Base-by-base conservation (phyloP, 2,329 filamentous ascomycete species). In the Fusarium metavorans region DNA sequence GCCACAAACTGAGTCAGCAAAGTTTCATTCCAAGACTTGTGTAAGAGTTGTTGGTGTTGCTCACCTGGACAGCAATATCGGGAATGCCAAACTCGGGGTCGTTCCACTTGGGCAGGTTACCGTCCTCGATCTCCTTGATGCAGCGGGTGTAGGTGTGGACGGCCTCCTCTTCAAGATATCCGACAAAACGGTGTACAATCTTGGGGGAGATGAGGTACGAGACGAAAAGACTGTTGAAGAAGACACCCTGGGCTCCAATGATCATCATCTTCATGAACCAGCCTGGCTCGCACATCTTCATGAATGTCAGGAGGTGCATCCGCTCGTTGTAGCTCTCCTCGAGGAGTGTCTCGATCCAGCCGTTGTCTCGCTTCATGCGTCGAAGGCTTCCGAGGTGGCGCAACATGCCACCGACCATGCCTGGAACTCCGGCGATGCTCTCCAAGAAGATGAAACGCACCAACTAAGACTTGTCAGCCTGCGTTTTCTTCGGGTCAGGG, bases 351-450 rank as follows among this genome's bases (percentile, higher is more conserved):
- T 97, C 95, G 81, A 99, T 98, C 94, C 93, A 98, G 80, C 97
- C 97, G 78, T 98, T 97, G 82, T 98, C 96, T 66, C 96, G 88
- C 87, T 95, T 95, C 88, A 98, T 92, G 32, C 92, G 89, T 52
- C 96, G 89, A 79, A 98, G 89, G 75, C 92, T 95, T 80, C 93
- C 91, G 41, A 98, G 88, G 84, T 99, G 97, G 37, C 97, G 89
- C 18, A 98, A 87, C 94, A 98, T 98, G 25, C 95, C 97, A 0
- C 93, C 97, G 0, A 98, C 96, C 95, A 98, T 98, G 9, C 97
- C 97, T 0, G 97, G 97, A 0, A 98, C 97, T 37, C 95, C 97
- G 14, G 97, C 97, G 43, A 99, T 94, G 58, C 93, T 95, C 83
- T 99, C 97, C 37, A 99, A 89, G 83, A 99, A 99, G 76, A 99